These are phyloP conservation scores for Neopestalotiopsis clavispora DNA, from an alignment of 2,329 filamentous ascomycete species.

Conservation along the genomic window DNA sequence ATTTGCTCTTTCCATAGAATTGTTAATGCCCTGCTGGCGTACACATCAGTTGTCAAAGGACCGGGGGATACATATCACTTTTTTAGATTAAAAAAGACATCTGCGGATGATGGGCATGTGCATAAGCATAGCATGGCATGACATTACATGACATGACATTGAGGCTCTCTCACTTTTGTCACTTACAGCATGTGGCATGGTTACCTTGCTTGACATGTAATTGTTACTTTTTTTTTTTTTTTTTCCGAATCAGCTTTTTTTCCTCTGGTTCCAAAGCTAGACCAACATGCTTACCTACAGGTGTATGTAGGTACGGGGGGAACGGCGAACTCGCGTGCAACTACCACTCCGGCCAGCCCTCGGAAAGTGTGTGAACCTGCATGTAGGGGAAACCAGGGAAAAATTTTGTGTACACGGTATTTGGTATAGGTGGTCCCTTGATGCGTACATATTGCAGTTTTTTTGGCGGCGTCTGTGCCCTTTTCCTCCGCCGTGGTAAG, in stretches of 20 bases:
- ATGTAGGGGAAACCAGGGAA: neutral
- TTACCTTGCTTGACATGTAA: neutral
- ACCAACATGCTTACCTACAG: neutral
- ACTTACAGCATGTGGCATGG: conserved; percentile 9
- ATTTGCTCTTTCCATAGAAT: too few relatives aligned
- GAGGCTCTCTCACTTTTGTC: conserved; percentile 14
- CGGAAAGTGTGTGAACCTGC: neutral
- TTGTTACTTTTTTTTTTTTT: neutral
- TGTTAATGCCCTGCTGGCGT: neutral
- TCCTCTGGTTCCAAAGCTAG: neutral
- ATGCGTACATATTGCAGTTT: neutral
- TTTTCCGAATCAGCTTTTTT: neutral
- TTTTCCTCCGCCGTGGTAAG: neutral
- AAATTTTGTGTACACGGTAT: too few relatives aligned
- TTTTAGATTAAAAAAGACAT: conserved; percentile 9
- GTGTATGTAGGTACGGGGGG: neutral
- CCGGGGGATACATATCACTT: neutral
- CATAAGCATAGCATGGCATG: conserved; percentile 17
- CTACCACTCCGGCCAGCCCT: neutral
- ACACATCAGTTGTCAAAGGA: neutral
- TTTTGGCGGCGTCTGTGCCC: neutral
- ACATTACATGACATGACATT: conserved; percentile 18
- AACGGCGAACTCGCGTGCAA: neutral
- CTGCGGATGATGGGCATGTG: conserved; percentile 14
- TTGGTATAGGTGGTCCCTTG: neutral